Evolutionary conservation across 805 yeast genomes (phyloP).

Genomic region (Metschnikowia sp.): DNA sequence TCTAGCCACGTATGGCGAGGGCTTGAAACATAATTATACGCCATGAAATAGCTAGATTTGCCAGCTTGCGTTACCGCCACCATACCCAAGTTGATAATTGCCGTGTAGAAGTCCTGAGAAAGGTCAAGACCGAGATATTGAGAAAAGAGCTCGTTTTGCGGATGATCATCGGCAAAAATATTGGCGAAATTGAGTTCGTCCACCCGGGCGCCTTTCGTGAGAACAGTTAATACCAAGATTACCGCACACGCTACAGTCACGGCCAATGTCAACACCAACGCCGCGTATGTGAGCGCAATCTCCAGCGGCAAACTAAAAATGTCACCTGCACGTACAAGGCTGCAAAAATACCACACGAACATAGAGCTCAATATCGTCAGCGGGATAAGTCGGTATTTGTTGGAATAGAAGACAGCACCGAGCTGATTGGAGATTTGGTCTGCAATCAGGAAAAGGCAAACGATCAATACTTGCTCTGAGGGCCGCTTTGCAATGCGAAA

Average conservation of each 20-base stretch:
- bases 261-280: constrained; percentile 55
- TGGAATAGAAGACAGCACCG: constrained; percentile 52
- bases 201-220: constrained; percentile 47
- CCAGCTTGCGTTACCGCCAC: constrained; percentile 67
- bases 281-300: constrained; percentile 57
- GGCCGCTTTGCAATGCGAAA: constrained; percentile 32
- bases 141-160: constrained; percentile 20
- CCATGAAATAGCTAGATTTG: constrained; percentile 61
- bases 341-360: constrained; percentile 34
- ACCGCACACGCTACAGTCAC: constrained; percentile 50
- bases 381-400: constrained; percentile 58
- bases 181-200: constrained; percentile 36
- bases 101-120: constrained; percentile 65
- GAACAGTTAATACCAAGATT: constrained; percentile 56
- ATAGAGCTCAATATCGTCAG: constrained; percentile 56
- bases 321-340: constrained; percentile 38
- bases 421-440: constrained; percentile 63
- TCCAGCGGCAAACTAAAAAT: constrained; percentile 51
- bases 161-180: constrained; percentile 25
- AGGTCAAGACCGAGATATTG: constrained; percentile 37
- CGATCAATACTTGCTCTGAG: constrained; percentile 48
- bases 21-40: constrained; percentile 46
- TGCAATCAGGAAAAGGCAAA: constrained; percentile 53
- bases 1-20: constrained; percentile 54
- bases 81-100: constrained; percentile 56